These are phyloP conservation scores for Trypanosoma cruzi DNA, from an alignment of 208 protist species.

Conservation along the genomic window DNA sequence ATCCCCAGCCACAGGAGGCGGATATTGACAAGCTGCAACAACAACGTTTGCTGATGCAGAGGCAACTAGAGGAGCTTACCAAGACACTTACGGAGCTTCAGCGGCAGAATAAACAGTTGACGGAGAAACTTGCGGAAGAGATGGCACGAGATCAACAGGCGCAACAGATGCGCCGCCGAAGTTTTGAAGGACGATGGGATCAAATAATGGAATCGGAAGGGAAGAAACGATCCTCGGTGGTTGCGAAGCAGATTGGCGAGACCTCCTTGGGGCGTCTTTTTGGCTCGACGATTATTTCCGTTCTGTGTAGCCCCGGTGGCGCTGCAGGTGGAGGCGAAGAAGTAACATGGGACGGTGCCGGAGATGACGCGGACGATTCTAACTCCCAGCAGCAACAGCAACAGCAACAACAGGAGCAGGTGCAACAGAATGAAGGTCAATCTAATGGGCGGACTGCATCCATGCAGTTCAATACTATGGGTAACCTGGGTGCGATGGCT, in stretches of 20 bases:
- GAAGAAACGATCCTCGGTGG: conserved; percentile 20
- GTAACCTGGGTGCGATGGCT: not conserved
- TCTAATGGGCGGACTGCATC: not conserved
- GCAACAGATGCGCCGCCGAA: conserved; percentile 53
- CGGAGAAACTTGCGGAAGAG: conserved; percentile 81
- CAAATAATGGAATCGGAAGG: conserved; percentile 23
- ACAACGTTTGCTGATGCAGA: conserved; percentile 64
- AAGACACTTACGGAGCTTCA: conserved; percentile 61
- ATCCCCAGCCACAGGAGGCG: conserved; percentile 65
- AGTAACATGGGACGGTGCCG: not conserved
- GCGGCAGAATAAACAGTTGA: conserved; percentile 80
- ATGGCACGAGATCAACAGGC: conserved; percentile 68
- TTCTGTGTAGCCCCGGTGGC: not conserved
- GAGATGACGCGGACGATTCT: not conserved
- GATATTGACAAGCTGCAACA: conserved; percentile 66
- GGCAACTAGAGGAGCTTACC: conserved; percentile 63
- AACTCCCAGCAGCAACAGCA: conserved; percentile 1
- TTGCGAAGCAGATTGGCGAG: conserved; percentile 15
- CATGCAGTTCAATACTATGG: conserved; percentile 4
- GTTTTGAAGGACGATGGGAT: conserved; percentile 35
- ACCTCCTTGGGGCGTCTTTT: not conserved
- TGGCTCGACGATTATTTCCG: not conserved
- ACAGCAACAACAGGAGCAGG: not conserved
- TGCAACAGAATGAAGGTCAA: not conserved
- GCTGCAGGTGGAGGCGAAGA: not conserved